A percentile compares a stretch with the other conserved stretches of the same genome.
Conservation (phyloP, 2,329 filamentous ascomycete genomes). For the Fusarium setosum region DNA sequence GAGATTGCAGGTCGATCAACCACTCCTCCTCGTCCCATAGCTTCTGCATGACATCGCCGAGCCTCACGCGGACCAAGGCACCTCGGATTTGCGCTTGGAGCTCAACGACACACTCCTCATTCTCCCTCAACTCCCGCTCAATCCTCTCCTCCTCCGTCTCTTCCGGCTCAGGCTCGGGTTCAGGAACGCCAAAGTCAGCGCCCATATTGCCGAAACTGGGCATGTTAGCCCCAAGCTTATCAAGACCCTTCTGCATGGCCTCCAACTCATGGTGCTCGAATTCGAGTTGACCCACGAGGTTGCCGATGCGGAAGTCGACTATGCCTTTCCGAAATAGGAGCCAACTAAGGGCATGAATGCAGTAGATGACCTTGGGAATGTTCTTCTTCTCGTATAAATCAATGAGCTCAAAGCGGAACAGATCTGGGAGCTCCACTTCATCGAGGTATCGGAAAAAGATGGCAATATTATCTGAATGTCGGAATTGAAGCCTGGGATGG, state of each 20-base stretch:
- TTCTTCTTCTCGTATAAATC: constrained; percentile 99
- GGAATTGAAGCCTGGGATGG: constrained; percentile 86
- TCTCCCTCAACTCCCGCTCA: constrained; percentile 82
- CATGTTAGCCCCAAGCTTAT: constrained; percentile 95
- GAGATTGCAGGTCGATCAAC: constrained; percentile 85
- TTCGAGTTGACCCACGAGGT: constrained; percentile 93
- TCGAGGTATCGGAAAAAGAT: constrained; percentile 95
- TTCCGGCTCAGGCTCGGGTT: constrained; percentile 79
- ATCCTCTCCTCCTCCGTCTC: constrained; percentile 93
- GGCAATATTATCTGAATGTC: constrained; percentile 98
- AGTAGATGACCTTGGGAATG: constrained; percentile 98
- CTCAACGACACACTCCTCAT: constrained; percentile 78
- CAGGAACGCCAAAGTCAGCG: constrained; percentile 87
- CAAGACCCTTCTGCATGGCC: constrained; percentile 94
- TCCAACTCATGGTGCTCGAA: constrained; percentile 98
- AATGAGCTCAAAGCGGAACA: constrained; percentile 97
- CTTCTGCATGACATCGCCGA: constrained; percentile 86
- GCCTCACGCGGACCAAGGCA: constrained; percentile 78
- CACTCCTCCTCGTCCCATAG: constrained; percentile 88
- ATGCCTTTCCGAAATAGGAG: constrained; percentile 95
- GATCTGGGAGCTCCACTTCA: constrained; percentile 90
- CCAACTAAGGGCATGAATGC: constrained; percentile 97
- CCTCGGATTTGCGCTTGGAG: constrained; percentile 90
- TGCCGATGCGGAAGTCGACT: constrained; percentile 95
- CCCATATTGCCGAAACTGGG: constrained; percentile 98